phyloP scores from a whole-genome alignment of 2,329 filamentous ascomycete genomes.

The Tolypocladium inflatum region DNA sequence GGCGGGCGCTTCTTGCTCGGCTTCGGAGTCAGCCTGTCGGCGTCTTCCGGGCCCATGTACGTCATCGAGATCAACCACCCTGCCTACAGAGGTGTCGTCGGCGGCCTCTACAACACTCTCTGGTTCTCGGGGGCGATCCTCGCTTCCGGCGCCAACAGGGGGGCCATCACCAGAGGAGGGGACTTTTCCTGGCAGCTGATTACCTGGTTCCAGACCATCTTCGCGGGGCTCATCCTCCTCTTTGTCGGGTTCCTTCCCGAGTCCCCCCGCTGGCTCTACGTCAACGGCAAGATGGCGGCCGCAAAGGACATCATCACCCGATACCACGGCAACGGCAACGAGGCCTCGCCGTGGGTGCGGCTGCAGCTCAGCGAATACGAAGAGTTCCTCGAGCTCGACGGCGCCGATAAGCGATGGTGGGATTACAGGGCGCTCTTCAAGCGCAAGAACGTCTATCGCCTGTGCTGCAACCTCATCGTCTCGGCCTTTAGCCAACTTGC shows the following conservation, averaged over 20 bases:
- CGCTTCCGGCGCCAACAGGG: not conserved
- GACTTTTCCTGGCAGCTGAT: not conserved
- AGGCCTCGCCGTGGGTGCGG: not conserved
- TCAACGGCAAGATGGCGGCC: not conserved
- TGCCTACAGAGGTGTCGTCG: not conserved
- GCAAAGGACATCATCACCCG: not conserved
- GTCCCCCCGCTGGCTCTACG: not conserved
- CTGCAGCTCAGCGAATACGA: not conserved
- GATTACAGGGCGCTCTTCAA: not conserved
- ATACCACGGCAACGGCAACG: not conserved
- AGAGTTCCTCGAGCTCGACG: not conserved
- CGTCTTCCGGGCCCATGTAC: not conserved
- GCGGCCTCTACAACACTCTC: not conserved
- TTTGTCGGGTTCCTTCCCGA: not conserved
- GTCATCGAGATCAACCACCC: not conserved
- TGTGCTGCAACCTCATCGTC: not conserved
- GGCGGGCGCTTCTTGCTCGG: not conserved
- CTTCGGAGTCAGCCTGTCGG: not conserved
- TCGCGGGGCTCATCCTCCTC: not conserved
- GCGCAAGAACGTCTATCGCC: not conserved
- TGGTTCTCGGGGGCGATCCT: not conserved
- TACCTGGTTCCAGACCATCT: not conserved
- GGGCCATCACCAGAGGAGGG: not conserved
- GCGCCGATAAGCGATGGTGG: not conserved
- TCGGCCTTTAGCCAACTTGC: not conserved